Evolutionary conservation across 1,284 basidiomycete genomes (phyloP).

Genomic region (Termitomyces sp.): DNA sequence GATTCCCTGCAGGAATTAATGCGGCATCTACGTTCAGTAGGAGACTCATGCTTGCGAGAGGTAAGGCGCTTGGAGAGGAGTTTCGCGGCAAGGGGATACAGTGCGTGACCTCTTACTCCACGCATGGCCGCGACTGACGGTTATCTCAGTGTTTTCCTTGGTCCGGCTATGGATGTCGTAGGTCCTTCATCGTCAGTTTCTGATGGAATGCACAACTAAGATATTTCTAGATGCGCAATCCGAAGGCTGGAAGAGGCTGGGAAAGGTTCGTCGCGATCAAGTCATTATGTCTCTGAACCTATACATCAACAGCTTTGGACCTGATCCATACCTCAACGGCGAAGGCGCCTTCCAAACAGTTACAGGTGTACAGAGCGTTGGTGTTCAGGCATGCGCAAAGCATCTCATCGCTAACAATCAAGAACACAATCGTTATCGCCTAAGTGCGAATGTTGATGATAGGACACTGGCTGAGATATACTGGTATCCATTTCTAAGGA

Average conservation of each 20-base stretch:
- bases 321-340: constrained; percentile 59
- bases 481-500: constrained; percentile 49
- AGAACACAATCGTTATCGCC: constrained; percentile 41
- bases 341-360: constrained; percentile 56
- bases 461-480: constrained; percentile 61
- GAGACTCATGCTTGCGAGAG: constrained; percentile 55
- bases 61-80: constrained; percentile 69
- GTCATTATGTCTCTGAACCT: neutral
- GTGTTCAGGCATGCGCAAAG: constrained; percentile 61
- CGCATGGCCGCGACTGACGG: neutral
- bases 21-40: constrained; percentile 47
- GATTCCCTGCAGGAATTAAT: constrained; percentile 53
- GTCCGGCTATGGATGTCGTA: constrained; percentile 57
- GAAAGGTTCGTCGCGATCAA: constrained; percentile 32
- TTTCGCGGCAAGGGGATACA: constrained; percentile 72
- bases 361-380: constrained; percentile 57
- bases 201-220: constrained; percentile 6
- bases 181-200: constrained; percentile 18
- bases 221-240: constrained; percentile 38
- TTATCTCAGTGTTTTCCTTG: constrained; percentile 40
- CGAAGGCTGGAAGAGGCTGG: constrained; percentile 66
- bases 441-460: constrained; percentile 56
- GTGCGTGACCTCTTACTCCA: constrained; percentile 22
- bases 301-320: constrained; percentile 35
- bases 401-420: constrained; percentile 58